Base-by-base conservation (phyloP, 495 filamentous ascomycete genomes). In the Schizothecium vesticola region DNA sequence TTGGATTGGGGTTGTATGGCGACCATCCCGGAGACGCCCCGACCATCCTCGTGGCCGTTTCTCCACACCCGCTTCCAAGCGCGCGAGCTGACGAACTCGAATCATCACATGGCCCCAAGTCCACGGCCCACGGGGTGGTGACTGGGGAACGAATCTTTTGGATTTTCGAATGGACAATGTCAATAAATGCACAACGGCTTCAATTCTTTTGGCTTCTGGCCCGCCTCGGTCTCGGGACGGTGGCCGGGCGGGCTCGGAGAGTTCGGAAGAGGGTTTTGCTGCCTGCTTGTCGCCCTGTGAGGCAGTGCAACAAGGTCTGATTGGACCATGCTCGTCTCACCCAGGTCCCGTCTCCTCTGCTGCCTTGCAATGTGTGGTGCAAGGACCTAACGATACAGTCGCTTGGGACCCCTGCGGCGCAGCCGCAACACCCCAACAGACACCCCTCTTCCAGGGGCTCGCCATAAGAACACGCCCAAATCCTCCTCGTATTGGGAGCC, bases 271-370 rank as follows among this genome's bases (percentile, higher is more conserved):
- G 4, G n/a, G 61, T 24, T 23, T 33, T 22, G n/a, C 43, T 64
- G 63, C 63, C 19, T 57, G 24, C 26, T 21, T 26, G 63, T 57
- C 36, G 63, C 63, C n/a, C 63, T 26, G 51, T 56, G 43, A 65
- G 63, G 63, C 63, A 65, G 63, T 65, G 63, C 63, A 65, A 56
- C 51, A 64, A 16, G 19, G 43, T 19, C 43, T 64, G 62, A 43
- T 64, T 64, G 31, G 62, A 1, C 57, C 25, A 11, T 2, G n/a
- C n/a, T 25, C 26, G 21, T 21, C 23, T 21, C 21, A n/a, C 61
- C 21, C n/a, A 9, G 29, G 28, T 43, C 12, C 25, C 26, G 31
- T 31, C n/a, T 63, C 31, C 13, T 26, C 60, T 61, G 60, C 60
- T 61, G 60, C 60, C 60, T 59, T 59, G 57, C 57, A 23, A 12